Percentiles rank a stretch among this genome's conserved stretches.
phyloP scores from a whole-genome alignment of 2,329 filamentous ascomycete species.

The Teratosphaeria pseudoeucalypti region DNA sequence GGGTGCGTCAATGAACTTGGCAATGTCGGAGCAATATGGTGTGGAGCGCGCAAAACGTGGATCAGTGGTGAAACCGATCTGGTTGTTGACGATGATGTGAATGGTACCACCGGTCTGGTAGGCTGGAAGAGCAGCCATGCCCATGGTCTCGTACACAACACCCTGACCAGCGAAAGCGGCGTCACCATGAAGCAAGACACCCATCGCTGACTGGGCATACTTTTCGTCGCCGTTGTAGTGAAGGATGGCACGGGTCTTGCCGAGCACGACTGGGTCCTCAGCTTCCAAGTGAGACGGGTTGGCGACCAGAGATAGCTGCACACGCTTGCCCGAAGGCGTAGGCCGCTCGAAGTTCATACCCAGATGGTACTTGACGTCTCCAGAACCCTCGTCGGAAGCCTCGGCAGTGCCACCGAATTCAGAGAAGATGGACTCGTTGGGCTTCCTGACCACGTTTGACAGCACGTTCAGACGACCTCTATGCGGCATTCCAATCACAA shows the following conservation, averaged over 20 bases:
- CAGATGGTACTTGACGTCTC: slow-evolving; percentile 98
- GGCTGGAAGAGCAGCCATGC: slow-evolving; percentile 87
- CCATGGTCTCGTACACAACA: slow-evolving; percentile 96
- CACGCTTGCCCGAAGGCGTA: slow-evolving; percentile 94
- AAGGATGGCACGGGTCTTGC: slow-evolving; percentile 94
- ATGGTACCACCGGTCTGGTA: slow-evolving; percentile 97
- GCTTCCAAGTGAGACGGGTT: slow-evolving; percentile 98
- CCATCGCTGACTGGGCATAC: slow-evolving; percentile 82
- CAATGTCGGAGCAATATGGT: slow-evolving; percentile 97
- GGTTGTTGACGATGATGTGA: slow-evolving; percentile 97
- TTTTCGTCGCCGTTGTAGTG: slow-evolving; percentile 98
- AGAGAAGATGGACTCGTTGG: slow-evolving; percentile 98
- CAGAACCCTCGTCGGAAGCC: slow-evolving; percentile 88
- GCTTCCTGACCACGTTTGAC: slow-evolving; percentile 96
- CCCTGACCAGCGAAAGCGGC: slow-evolving; percentile 94
- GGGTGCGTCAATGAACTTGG: slow-evolving; percentile 95
- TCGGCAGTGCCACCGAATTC: slow-evolving; percentile 86
- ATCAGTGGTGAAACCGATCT: slow-evolving; percentile 99
- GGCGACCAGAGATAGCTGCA: slow-evolving; percentile 96
- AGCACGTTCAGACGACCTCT: slow-evolving; percentile 96
- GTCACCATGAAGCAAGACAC: slow-evolving; percentile 91
- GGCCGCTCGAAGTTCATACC: slow-evolving; percentile 99
- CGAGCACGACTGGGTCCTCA: slow-evolving; percentile 93
- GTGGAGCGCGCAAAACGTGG: slow-evolving; percentile 95
- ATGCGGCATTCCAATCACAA: slow-evolving; percentile 98